phyloP scores from a whole-genome alignment of 1,139 yeast genomes.

The Sugiyamaella sp. region DNA sequence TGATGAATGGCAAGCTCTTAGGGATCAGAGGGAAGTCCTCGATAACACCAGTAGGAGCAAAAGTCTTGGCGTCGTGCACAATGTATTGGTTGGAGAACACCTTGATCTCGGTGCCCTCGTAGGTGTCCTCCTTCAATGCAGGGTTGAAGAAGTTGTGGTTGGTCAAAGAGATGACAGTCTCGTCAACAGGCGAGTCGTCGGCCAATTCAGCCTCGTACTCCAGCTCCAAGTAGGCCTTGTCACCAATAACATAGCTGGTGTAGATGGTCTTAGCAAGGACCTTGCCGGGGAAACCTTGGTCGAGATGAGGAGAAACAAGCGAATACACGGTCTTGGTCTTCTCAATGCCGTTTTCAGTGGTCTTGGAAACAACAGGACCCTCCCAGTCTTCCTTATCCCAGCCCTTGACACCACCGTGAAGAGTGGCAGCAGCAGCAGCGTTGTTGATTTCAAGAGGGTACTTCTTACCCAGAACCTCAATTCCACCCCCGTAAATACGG shows the following conservation, averaged over 20 bases:
- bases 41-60: conserved; percentile 57
- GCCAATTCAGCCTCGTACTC: conserved; percentile 54
- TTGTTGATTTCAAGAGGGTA: conserved; percentile 52
- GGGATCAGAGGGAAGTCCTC: conserved; percentile 40
- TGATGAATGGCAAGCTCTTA: conserved; percentile 33
- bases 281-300: conserved; percentile 59
- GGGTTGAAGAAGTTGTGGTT: conserved; percentile 66
- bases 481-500: conserved; percentile 54
- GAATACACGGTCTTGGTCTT: conserved; percentile 39
- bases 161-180: conserved; percentile 61
- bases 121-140: conserved; percentile 39
- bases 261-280: conserved; percentile 51
- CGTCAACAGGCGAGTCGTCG: conserved; percentile 45
- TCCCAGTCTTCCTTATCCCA: conserved; percentile 50
- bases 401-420: conserved; percentile 58
- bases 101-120: conserved; percentile 40
- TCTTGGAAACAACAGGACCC: conserved; percentile 52
- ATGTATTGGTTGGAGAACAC: conserved; percentile 43
- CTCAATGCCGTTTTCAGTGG: conserved; percentile 40
- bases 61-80: conserved; percentile 44
- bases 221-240: conserved; percentile 42
- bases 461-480: conserved; percentile 48
- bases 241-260: conserved; percentile 41
- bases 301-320: conserved; percentile 50
- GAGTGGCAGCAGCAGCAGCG: conserved; percentile 44